Percentiles rank a stretch among this genome's conserved stretches.
Evolutionary conservation across 768 basidiomycete species (phyloP).

Genomic region (Boletellus sp.): DNA sequence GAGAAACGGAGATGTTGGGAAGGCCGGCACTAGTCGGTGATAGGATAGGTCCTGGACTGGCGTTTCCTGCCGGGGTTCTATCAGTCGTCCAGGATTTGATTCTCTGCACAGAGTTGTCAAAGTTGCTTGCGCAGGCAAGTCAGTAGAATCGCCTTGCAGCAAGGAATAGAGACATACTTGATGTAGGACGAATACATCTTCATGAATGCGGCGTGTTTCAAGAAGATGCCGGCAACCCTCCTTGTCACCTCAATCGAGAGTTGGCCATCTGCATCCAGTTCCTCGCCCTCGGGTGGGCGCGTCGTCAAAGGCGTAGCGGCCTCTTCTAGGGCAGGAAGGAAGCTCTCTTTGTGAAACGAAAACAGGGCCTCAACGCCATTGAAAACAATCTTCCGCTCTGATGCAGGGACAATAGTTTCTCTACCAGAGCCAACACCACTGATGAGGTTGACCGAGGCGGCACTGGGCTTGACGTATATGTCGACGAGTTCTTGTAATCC

Average conservation of each 20-base stretch:
- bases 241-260: constrained; percentile 72
- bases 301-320: constrained; percentile 70
- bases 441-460: constrained; percentile 63
- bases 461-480: constrained; percentile 89
- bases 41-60: constrained; percentile 32
- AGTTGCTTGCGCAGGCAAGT: constrained; percentile 57
- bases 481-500: constrained; percentile 92
- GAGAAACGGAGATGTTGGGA: constrained; percentile 49
- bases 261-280: constrained; percentile 66
- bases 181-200: constrained; percentile 98
- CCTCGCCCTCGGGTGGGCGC: constrained; percentile 39
- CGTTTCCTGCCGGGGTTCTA: constrained; percentile 37
- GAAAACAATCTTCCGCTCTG: constrained; percentile 91
- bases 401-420: constrained; percentile 80
- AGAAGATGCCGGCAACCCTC: constrained; percentile 82
- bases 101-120: constrained; percentile 87
- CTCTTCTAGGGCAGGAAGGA: constrained; percentile 84
- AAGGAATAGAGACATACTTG: constrained; percentile 57
- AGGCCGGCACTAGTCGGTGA: constrained; percentile 61
- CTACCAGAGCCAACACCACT: constrained; percentile 68
- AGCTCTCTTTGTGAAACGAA: constrained; percentile 89
- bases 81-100: constrained; percentile 82
- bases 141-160: constrained; percentile 9
- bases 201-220: constrained; percentile 96
- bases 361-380: constrained; percentile 85